Evolutionary conservation across 2,329 filamentous ascomycete species (phyloP).

Genomic region (Fonsecaea nubica): DNA sequence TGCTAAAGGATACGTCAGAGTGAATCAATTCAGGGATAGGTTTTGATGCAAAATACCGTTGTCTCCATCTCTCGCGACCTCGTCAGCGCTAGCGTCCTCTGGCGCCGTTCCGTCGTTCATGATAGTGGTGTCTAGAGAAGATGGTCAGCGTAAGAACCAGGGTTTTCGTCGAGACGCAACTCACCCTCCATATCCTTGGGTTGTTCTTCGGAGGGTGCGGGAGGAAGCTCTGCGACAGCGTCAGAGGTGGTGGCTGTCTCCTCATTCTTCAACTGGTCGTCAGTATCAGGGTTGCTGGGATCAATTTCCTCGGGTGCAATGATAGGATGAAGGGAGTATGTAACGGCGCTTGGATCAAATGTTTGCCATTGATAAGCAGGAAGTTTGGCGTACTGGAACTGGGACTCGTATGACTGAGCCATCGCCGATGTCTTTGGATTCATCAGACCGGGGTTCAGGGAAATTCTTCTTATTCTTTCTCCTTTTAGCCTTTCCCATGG

Average conservation of each 20-base stretch:
- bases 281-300: slow-evolving; percentile 34
- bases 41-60: slow-evolving; percentile 19
- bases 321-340: slow-evolving; percentile 47
- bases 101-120: neutral
- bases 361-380: slow-evolving; percentile 52
- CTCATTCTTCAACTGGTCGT: slow-evolving; percentile 34
- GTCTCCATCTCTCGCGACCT: neutral
- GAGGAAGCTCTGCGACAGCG: slow-evolving; percentile 16
- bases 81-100: neutral
- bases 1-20: slow-evolving; percentile 12
- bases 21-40: neutral
- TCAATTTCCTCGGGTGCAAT: slow-evolving; percentile 32
- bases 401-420: slow-evolving; percentile 42
- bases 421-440: slow-evolving; percentile 48
- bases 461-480: slow-evolving; percentile 47
- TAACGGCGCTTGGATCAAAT: slow-evolving; percentile 50
- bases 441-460: slow-evolving; percentile 42
- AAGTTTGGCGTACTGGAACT: slow-evolving; percentile 57
- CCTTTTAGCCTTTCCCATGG: slow-evolving; percentile 49
- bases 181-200: slow-evolving; percentile 31
- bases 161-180: neutral
- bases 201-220: slow-evolving; percentile 11
- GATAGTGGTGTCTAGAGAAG: neutral
- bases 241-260: slow-evolving; percentile 13
- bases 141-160: neutral